Conservation (phyloP, 805 yeast genomes). For the Saccharomycopsis capsularis region DNA sequence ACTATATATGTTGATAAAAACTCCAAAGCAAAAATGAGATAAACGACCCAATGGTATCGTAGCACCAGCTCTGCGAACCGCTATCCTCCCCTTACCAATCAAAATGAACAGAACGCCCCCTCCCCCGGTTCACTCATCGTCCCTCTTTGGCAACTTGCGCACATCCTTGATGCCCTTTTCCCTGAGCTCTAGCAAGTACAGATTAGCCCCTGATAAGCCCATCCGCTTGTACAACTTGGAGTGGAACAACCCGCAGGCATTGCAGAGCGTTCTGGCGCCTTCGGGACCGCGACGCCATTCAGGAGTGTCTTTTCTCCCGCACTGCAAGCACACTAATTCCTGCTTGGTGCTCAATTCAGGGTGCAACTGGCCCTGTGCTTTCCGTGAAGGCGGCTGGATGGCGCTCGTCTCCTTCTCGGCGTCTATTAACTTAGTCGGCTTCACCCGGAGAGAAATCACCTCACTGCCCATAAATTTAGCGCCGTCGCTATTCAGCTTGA, state of each 20-base stretch:
- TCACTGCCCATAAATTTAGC: background rate
- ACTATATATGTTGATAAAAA: too few relatives aligned
- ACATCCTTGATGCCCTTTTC: slow-evolving; percentile 28
- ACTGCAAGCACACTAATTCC: slow-evolving; percentile 47
- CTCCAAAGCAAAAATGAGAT: too few relatives aligned
- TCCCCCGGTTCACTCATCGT: background rate
- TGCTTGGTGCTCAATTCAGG: slow-evolving; percentile 29
- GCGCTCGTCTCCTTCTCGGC: slow-evolving; percentile 1
- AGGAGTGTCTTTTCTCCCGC: slow-evolving; percentile 71
- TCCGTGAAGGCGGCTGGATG: slow-evolving; percentile 16
- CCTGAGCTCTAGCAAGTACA: slow-evolving; percentile 34
- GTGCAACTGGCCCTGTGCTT: slow-evolving; percentile 30
- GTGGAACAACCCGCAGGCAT: slow-evolving; percentile 84
- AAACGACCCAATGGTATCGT: too few relatives aligned
- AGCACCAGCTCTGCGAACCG: too few relatives aligned
- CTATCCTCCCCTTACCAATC: too few relatives aligned
- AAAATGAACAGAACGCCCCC: too few relatives aligned
- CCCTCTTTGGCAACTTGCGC: slow-evolving; percentile 15
- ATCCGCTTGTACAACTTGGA: slow-evolving; percentile 46
- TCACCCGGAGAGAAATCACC: slow-evolving; percentile 8
- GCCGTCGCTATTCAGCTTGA: too few relatives aligned
- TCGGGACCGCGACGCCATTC: slow-evolving; percentile 93
- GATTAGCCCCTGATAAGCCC: slow-evolving; percentile 31
- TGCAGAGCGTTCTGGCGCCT: slow-evolving; percentile 77
- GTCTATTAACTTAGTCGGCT: slow-evolving; percentile 6